Base-by-base conservation (phyloP, 306 rosid genomes). In the Ammopiptanthus mongolicus region DNA sequence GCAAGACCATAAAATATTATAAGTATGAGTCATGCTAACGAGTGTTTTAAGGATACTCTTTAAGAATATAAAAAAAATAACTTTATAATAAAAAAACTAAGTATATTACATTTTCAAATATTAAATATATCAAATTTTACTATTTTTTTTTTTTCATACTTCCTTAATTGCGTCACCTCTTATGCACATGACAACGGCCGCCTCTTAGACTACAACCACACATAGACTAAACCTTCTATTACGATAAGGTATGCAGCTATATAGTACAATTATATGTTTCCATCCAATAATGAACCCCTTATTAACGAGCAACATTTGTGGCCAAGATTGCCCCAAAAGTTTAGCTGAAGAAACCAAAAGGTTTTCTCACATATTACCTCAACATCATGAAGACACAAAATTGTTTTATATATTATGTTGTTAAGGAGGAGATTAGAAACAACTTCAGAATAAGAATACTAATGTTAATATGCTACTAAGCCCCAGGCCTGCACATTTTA, bases 171-270 rank as follows among this genome's bases (percentile, higher is more conserved):
- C 56, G 22, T 71, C 60, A 65, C 5, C 65, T 53, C 0, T 69
- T 69, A 75, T 69, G 77, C 79, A 52, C 19, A 34, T 13, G 55
- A 21, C 44, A 50, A 37, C 5, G 28, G 60, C 55, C 10, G 5
- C 11, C 13, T 23, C 28, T 25, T 25, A 17, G 36, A 69, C 25
- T 34, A 25, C 18, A 71, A 65, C 80, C 82, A 66, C 77, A 77
- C 42, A 74, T 28, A 28, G 55, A 29, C 42, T 41, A 25, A 59
- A 60, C 42, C 67, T 68, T 74, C 6, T 25, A 7, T 41, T 51
- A 50, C 60, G 73, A 68, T 74, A 75, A 68, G 64, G 39, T 23
- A 36, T 39, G 29, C 42, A 42, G 44, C 44, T 48, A 50, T 36
- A 1, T n/a, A n/a, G n/a, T n/a, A n/a, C n/a, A n/a, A n/a, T n/a